Evolutionary conservation across 805 yeast species (phyloP).

Genomic region (Clavispora vitiphila): DNA sequence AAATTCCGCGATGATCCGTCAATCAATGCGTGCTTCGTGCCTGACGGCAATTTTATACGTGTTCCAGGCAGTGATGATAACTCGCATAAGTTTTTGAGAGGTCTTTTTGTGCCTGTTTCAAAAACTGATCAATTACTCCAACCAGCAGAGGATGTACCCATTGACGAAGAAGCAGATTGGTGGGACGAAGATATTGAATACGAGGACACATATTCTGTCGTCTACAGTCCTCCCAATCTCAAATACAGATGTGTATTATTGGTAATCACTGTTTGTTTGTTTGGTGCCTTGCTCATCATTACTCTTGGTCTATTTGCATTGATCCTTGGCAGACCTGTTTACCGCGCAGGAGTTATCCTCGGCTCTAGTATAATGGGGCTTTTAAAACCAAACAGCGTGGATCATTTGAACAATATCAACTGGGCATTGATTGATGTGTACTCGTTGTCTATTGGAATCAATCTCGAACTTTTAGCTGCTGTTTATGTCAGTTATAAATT

Average conservation of each 20-base stretch:
- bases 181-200: slow-evolving; percentile 36
- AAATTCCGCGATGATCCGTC: slow-evolving; percentile 39
- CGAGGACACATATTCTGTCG: slow-evolving; percentile 56
- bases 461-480: slow-evolving; percentile 1
- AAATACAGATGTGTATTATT: slow-evolving; percentile 50
- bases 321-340: slow-evolving; percentile 22
- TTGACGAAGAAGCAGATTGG: slow-evolving; percentile 20
- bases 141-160: slow-evolving; percentile 1
- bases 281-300: slow-evolving; percentile 30
- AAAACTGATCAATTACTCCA: slow-evolving; percentile 61
- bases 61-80: slow-evolving; percentile 84
- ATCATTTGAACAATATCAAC: not conserved
- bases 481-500: slow-evolving; percentile 2
- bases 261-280: slow-evolving; percentile 44
- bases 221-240: slow-evolving; percentile 83
- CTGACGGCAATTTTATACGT: slow-evolving; percentile 76
- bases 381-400: not conserved
- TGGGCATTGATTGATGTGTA: slow-evolving; percentile 6
- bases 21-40: slow-evolving; percentile 57
- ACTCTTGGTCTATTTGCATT: slow-evolving; percentile 17
- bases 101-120: slow-evolving; percentile 78
- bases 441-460: slow-evolving; percentile 9
- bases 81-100: slow-evolving; percentile 56
- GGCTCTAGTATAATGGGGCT: not conserved
- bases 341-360: slow-evolving; percentile 2